Evolutionary conservation across 192 early-diverging fungal species (phyloP).

Genomic region (Paraglomus occultum): DNA sequence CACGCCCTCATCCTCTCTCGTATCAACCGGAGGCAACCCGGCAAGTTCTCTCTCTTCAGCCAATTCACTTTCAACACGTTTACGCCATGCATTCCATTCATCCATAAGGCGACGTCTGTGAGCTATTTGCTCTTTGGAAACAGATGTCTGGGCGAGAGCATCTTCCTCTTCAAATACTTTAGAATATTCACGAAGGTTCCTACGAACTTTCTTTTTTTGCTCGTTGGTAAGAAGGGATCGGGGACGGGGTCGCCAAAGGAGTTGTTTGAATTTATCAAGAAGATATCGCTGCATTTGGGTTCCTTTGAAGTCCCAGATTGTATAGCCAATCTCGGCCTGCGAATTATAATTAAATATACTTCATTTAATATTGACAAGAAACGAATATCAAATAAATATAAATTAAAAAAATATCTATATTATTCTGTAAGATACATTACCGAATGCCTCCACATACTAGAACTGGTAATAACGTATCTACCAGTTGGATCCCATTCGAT

Average conservation of each 20-base stretch:
- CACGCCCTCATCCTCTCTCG: conserved; percentile 60
- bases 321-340: conserved; percentile 84
- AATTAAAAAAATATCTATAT: not conserved
- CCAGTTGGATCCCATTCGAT: conserved; percentile 99
- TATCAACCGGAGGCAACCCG: conserved; percentile 49
- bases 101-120: conserved; percentile 70
- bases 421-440: conserved; percentile 31
- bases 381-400: conserved; percentile 13
- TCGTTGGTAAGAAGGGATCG: conserved; percentile 72
- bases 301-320: conserved; percentile 91
- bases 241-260: conserved; percentile 95
- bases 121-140: conserved; percentile 71
- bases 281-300: conserved; percentile 69
- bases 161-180: conserved; percentile 91
- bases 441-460: conserved; percentile 83
- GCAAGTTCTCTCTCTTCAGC: conserved; percentile 52
- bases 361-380: conserved; percentile 8
- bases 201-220: conserved; percentile 83
- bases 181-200: conserved; percentile 88
- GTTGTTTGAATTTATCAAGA: conserved; percentile 86
- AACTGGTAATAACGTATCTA: conserved; percentile 84
- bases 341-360: conserved; percentile 6
- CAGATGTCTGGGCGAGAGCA: conserved; percentile 64
- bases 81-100: conserved; percentile 86
- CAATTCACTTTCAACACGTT: conserved; percentile 59